Base-by-base conservation (phyloP, 768 basidiomycete species). In the Grammothele lineata region DNA sequence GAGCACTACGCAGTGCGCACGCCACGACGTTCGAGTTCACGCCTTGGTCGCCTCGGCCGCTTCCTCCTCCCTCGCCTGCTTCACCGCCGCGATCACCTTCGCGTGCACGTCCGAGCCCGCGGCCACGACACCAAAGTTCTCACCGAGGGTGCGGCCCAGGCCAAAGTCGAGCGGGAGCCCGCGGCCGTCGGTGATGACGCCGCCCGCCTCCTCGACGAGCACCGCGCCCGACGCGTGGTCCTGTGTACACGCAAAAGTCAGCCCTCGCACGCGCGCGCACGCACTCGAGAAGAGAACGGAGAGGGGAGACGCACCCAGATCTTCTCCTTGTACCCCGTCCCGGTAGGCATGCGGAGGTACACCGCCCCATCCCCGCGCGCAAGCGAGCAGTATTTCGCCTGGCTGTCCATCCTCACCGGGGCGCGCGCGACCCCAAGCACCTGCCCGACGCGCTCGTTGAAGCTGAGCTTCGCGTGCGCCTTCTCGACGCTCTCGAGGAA, bases 401-500 rank as follows among this genome's bases (percentile, higher is more conserved):
- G 94, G 62, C 87, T 90, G 63, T 98, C 95, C 93, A 98, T 96
- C 17, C 91, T 75, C 14, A 82, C 72, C 8, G 88, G 83, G 0
- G 75, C 62, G 2, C 76, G 69, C 15, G 81, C 80, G 45, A 96
- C 76, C 2, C 76, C 76, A 21, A 97, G 70, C 4, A 83, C 56
- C 25, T 75, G 59, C 0, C 87, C 81, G 27, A 97, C 85, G 18
- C 74, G 75, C 26, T 80, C 79, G 60, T 87, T 92, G 65, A 92
- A 86, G 40, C 2, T 81, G 50, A 93, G 89, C n/a, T 92, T 87
- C 1, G 90, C 85, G 62, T 99, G 96, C 0, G 83, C 85, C 3
- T 87, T 80, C 62, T 99, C 95, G 36, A 95, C 88, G 3, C 89
- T 92, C 69, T 98, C 93, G 53, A 98, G 81, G 67, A 93, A 83